Base-by-base conservation (phyloP, 768 basidiomycete genomes). In the Pulveroboletus sp. region DNA sequence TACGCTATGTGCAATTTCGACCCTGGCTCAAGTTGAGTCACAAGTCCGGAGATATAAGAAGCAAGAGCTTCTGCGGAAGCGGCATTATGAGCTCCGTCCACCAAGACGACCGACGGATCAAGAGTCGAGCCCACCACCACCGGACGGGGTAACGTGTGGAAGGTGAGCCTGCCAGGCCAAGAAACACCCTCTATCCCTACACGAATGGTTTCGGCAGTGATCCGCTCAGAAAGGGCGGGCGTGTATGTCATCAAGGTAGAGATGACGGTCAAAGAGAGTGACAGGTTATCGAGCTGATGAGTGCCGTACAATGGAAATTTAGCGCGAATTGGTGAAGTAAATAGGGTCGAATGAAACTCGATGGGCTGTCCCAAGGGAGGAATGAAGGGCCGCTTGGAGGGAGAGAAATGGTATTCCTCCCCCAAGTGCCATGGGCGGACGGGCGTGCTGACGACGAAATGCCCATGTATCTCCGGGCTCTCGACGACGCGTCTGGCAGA, bases 51-150 rank as follows among this genome's bases (percentile, higher is more conserved):
- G 27, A 73, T 69, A 64, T 91, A 97, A 2, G 72, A 63, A 8
- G 82, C 76, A 10, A 97, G 79, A 0, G 79, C 79, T 27, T 66
- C 56, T 0, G 92, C 78, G 0, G 92, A 92, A 6, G 89, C 84
- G 7, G 83, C 70, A 63, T 98, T 99, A 66, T 98, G 96, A 1
- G 96, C 95, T 4, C 96, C 96, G 61, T 99, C 96, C 5, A 85
- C 86, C 10, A 98, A 76, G 11, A 94, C 57, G 18, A 66, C 68
- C 8, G 77, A 55, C 39, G 60, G 50, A 43, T 56, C 50, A 38
- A 36, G 21, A 35, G 47, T 43, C 38, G 45, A 59, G 8, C 50
- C 58, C 26, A 30, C 39, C 6, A 47, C 61, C 39, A 56, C 47
- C 36, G 58, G 32, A 67, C 51, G 50, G 57, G 61, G 53, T 45